Evolutionary conservation across 805 yeast genomes (phyloP), one percentile per base, ranked within the genome.

Genomic region (Saccharomycopsis microspora): DNA sequence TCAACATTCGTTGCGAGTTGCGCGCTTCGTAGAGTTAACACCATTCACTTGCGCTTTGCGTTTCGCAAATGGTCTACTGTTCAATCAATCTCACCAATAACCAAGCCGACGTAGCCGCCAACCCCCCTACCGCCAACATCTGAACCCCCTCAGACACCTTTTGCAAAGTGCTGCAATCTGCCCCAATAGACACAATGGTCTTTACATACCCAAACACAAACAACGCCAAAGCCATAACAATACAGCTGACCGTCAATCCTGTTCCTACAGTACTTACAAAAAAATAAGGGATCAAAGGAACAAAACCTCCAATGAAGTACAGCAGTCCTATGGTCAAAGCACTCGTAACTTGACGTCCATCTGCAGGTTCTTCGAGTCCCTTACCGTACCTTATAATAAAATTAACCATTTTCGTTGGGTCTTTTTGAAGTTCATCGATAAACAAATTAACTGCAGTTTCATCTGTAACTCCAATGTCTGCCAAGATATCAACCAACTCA

Each of bases 41-140:
- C 19, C 19, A 19, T 19, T 19, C 2, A 19, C 19, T 19, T 19
- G 19, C 19, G 19, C 19, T 19, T 19, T 19, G 19, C 19, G 19
- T 19, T 19, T 19, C 19, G 19, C 19, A 19, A 19, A 19, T 19
- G 19, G 19, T 19, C 19, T 32, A 45, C 31, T 40, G 27, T 53
- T 81, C 96, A 52, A 90, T 79, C 54, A 82, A 63, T 61, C 80
- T 82, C 34, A 90, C 98, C 61, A 89, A 75, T 41, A 77, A 78
- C 95, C 96, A 90, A 7, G 98, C 98, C 29, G 95, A 85, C 4
- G 96, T 95, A 4, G 98, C 97, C 28, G 98, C 97, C 33, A 84
- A 68, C n/a, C 97, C 94, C 38, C 98, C 98, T 44, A 86, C 89
- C n/a, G 82, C 65, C 46, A 87, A 80, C 97, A 93, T 90, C 66